A percentile compares a stretch with the other conserved stretches of the same genome.
phyloP scores from a whole-genome alignment of 75 land plant genomes.

The Selaginella tamariscina region DNA sequence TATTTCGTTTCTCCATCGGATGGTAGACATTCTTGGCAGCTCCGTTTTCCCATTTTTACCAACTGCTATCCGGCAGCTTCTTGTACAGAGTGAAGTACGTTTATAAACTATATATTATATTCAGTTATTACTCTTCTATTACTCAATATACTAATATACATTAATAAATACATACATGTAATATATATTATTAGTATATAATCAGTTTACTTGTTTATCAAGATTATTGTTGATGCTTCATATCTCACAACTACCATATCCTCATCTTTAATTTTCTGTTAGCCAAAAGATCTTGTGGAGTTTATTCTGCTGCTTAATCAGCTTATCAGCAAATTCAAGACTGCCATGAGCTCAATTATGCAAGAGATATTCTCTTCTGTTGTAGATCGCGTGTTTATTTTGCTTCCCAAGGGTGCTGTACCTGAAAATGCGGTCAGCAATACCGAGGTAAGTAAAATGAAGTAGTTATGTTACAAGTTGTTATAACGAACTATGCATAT shows the following conservation, averaged over 20 bases:
- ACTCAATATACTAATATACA: too few relatives aligned
- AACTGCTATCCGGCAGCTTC: conserved; percentile 62
- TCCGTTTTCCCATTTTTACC: conserved; percentile 82
- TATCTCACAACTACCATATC: too few relatives aligned
- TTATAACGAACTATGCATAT: too few relatives aligned
- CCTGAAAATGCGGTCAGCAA: conserved; percentile 65
- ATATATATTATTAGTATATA: too few relatives aligned
- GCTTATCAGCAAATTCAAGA: conserved; percentile 70
- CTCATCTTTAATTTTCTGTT: neutral
- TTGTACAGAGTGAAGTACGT: conserved; percentile 70
- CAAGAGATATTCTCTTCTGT: conserved; percentile 72
- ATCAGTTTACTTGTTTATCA: too few relatives aligned
- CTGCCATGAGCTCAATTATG: conserved; percentile 42
- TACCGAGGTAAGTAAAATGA: conserved; percentile 62
- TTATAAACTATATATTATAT: too few relatives aligned
- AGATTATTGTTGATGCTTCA: too few relatives aligned
- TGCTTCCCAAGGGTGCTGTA: conserved; percentile 52
- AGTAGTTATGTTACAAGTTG: too few relatives aligned
- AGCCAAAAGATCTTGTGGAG: conserved; percentile 33
- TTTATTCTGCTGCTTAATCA: conserved; percentile 78
- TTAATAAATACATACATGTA: too few relatives aligned
- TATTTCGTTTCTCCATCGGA: conserved; percentile 84
- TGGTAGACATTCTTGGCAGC: conserved; percentile 83
- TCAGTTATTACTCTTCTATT: too few relatives aligned
- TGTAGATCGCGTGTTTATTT: conserved; percentile 46